Percentiles rank a stretch among this genome's conserved stretches.
Conservation (phyloP, 192 early-diverging fungal genomes). For the Powellomyces hirtus region DNA sequence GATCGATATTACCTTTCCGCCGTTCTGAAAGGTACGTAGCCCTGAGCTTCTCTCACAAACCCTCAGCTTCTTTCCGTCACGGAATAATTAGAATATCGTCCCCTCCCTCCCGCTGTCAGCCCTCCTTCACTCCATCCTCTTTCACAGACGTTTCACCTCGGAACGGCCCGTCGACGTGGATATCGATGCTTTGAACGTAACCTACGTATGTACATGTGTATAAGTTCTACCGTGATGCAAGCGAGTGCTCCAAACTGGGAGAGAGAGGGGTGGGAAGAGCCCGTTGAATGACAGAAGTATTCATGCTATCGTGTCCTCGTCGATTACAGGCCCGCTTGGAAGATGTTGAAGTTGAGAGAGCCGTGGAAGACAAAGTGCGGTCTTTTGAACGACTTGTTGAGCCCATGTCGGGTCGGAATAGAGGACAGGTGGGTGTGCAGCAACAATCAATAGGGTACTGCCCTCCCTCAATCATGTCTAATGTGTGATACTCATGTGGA, state of each 20-base stretch:
- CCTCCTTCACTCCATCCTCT: constrained; percentile 41
- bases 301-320: no score
- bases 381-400: constrained; percentile 30
- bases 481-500: no score
- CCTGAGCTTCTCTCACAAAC: neutral
- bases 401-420: constrained; percentile 11
- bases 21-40: constrained; percentile 28
- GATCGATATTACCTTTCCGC: constrained; percentile 40
- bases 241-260: no score
- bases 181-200: constrained; percentile 34
- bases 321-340: constrained; percentile 34
- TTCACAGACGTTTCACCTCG: constrained; percentile 41
- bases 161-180: constrained; percentile 36
- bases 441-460: no score
- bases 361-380: constrained; percentile 36
- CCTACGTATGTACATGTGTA: constrained; percentile 28
- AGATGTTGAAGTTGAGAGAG: constrained; percentile 34
- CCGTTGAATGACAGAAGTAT: neutral
- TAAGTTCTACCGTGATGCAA: no score
- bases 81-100: neutral
- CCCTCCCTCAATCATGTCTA: no score
- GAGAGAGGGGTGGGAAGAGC: neutral
- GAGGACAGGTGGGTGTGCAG: constrained; percentile 7
- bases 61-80: neutral
- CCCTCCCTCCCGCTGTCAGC: constrained; percentile 11